Conservation (phyloP, 495 filamentous ascomycete species). For the Corynascus novoguineensis region DNA sequence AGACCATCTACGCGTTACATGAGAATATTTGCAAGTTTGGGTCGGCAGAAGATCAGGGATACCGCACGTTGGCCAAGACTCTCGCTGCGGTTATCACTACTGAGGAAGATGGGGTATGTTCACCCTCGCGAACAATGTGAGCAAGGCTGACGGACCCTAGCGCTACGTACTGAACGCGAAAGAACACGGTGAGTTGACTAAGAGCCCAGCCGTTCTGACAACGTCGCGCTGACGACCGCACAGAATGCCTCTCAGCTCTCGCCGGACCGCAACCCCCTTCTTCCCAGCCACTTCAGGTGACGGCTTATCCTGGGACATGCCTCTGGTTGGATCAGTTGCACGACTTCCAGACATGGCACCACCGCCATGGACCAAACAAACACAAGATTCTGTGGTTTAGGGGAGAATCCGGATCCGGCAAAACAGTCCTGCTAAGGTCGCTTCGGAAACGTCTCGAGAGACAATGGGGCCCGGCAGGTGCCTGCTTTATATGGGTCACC, state of each 20-base stretch:
- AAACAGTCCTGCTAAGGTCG: constrained; percentile 31
- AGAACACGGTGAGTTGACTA: constrained; percentile 19
- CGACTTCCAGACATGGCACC: constrained; percentile 36
- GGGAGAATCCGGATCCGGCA: constrained; percentile 33
- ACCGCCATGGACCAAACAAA: constrained; percentile 27
- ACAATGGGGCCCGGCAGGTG: constrained; percentile 29
- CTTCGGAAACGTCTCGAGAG: constrained; percentile 26
- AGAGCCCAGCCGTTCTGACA: neutral
- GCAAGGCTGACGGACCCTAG: neutral
- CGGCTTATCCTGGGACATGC: constrained; percentile 33
- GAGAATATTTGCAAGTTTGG: constrained; percentile 29
- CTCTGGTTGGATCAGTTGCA: constrained; percentile 33
- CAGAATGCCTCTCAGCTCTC: constrained; percentile 28
- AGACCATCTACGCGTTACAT: constrained; percentile 30
- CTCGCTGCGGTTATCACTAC: constrained; percentile 17
- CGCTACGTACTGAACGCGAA: constrained; percentile 22
- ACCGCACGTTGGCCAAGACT: constrained; percentile 20
- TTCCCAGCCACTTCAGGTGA: constrained; percentile 19
- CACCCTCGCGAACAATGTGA: neutral
- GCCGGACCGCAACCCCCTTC: constrained; percentile 7
- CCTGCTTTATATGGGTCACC: constrained; percentile 26
- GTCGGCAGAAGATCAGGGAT: constrained; percentile 28
- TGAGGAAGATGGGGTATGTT: constrained; percentile 24
- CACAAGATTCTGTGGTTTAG: constrained; percentile 36
- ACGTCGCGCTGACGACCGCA: neutral